Evolutionary conservation across 768 basidiomycete species (phyloP).

Genomic region (Pulveroboletus sp.): DNA sequence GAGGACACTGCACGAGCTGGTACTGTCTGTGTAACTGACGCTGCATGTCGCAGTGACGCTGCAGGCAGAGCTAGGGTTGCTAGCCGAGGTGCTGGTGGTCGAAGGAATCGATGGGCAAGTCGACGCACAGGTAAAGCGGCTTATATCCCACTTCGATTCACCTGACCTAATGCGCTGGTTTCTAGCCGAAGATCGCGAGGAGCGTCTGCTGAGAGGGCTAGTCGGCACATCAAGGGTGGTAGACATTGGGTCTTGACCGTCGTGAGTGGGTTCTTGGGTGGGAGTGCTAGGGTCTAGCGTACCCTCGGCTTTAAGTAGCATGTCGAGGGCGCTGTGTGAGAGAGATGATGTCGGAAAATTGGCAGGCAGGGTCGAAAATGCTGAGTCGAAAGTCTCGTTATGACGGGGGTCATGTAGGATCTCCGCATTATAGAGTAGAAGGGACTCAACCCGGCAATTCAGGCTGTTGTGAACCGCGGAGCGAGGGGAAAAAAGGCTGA

Average conservation of each 20-base stretch:
- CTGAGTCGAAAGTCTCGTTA: conserved; percentile 24
- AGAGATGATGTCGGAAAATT: conserved; percentile 32
- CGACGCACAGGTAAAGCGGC: conserved; percentile 27
- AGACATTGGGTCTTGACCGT: conserved; percentile 22
- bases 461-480: conserved; percentile 22
- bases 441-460: conserved; percentile 17
- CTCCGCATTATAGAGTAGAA: conserved; percentile 32
- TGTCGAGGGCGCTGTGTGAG: conserved; percentile 29
- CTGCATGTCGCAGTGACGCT: conserved; percentile 24
- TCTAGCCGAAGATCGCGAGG: conserved; percentile 30
- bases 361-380: conserved; percentile 20
- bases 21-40: conserved; percentile 12
- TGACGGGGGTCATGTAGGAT: conserved; percentile 28
- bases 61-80: conserved; percentile 24
- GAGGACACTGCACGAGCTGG: conserved; percentile 13
- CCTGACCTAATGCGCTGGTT: conserved; percentile 21
- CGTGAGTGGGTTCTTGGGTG: conserved; percentile 16
- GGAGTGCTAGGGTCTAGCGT: conserved; percentile 16
- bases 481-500: conserved; percentile 31
- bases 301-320: conserved; percentile 31
- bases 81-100: conserved; percentile 19
- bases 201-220: conserved; percentile 25
- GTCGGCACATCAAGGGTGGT: conserved; percentile 24
- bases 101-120: conserved; percentile 28
- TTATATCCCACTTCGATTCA: conserved; percentile 30